Evolutionary conservation across 805 yeast species (phyloP), one percentile per base, ranked within the genome.

Genomic region (Tetrapisispora pingtungensis): DNA sequence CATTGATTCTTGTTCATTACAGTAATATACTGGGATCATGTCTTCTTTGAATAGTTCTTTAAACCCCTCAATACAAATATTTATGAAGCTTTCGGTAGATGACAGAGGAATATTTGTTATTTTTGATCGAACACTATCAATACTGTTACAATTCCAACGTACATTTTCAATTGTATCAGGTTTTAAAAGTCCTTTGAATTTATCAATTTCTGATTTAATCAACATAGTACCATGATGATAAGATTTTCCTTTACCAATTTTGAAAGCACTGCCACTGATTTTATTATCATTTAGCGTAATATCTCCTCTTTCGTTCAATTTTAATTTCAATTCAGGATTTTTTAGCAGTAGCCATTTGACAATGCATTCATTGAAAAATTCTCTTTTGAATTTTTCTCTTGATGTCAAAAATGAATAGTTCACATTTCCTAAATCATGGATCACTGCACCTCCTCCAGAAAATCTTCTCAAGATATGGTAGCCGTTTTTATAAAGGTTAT

Each of bases 161-260:
- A 81, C 68, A 1, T 77, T 78, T 3, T 62, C 51, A 1, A 63
- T 49, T 10, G 65, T 62, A 36, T 70, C 72, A 14, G 80, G 67
- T 31, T 73, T 71, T 46, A 93, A 67, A 13, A 86, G 59, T n/a
- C 75, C 68, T 1, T 79, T 68, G 46, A 93, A 68, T 0, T 71
- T 63, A n/a, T 69, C 70, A 22, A 93, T 64, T 33, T 79, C 69
- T 35, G 94, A 79, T 44, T 75, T 66, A 20, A 93, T 67, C 7
- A 93, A 69, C 96, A 93, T 85, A 0, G 99, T 93, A 0, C 97
- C 98, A 66, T 93, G 99, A 59, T 93, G 98, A 52, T 89, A 81
- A 7, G 95, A 79, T 53, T 78, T 78, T 0, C 93, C 89, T 40
- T 74, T 73, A 5, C 95, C 80, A 28, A 93, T 70, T 59, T 89